These are phyloP conservation scores for Kwoniella dendrophila DNA, from an alignment of 768 basidiomycete genomes.

Conservation along the genomic window DNA sequence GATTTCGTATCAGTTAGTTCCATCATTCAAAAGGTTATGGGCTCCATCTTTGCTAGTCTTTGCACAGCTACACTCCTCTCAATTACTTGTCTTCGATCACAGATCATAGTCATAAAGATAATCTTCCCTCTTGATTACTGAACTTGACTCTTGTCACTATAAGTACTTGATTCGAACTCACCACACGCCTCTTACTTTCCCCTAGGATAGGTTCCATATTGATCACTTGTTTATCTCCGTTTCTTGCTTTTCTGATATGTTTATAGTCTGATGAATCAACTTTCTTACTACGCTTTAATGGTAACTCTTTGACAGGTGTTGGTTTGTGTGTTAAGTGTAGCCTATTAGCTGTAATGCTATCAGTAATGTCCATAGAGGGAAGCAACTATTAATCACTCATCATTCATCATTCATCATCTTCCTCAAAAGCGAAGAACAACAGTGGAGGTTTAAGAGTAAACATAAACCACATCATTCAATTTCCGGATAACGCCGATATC, in stretches of 20 bases:
- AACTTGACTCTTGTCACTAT: neutral
- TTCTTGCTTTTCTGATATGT: no score
- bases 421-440: neutral
- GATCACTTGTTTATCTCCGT: neutral
- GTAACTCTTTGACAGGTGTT: no score
- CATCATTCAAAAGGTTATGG: no score
- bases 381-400: no score
- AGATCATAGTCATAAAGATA: neutral
- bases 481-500: conserved; percentile 29
- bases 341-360: no score
- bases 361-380: no score
- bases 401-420: no score
- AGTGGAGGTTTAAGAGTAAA: neutral
- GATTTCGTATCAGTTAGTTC: neutral
- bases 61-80: no score
- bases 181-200: conserved; percentile 85
- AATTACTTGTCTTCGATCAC: neutral
- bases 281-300: no score
- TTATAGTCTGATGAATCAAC: no score
- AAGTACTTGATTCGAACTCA: conserved; percentile 59
- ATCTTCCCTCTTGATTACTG: neutral
- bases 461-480: neutral
- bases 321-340: no score
- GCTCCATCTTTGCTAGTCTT: no score
- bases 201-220: conserved; percentile 68